Base-by-base conservation (phyloP, 108 stramenopile genomes). In the Cafeteria roenbergensis region DNA sequence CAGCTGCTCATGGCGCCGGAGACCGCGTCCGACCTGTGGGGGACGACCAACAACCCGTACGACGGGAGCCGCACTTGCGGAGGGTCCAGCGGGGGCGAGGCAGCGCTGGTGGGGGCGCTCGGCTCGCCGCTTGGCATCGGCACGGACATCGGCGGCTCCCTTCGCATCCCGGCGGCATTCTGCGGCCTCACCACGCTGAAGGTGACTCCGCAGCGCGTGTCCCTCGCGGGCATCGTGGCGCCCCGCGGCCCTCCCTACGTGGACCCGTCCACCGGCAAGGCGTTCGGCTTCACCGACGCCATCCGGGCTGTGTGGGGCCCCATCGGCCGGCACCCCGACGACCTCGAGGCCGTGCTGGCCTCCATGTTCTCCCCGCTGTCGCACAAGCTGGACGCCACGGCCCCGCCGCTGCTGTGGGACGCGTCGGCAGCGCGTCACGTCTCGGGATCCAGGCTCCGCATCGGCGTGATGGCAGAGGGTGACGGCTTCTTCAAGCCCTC, bases 31-130 rank as follows among this genome's bases (percentile, higher is more conserved):
- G 50, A 59, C 3, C 38, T 80, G 20, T 80, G 72, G 34, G 79
- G 79, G 6, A 51, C 51, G 3, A 52, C 75, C n/a, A 22, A 37
- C 6, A 78, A 78, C 52, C 77, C 79, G 8, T 80, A 75, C 75
- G 53, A 74, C 42, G 30, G n/a, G 1, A 24, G 21, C 12, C 77
- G 79, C 29, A 72, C 76, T 0, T 65, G 77, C 20, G 79, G 79
- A 8, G 79, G 79, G 0, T 71, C 69, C 69, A 72, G 71, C 31
- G 79, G 79, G 1, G 79, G 79, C 27, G 79, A 80, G 24, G 79
- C 56, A 9, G 71, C 77, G 31, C 36, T 80, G 2, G 68, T 80
- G 9, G 65, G 69, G 36, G 37, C 64, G 1, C 55, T 74, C 1
- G 62, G 68, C 21, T 51, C 67, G 24, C 72, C 74, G 21, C 30